phyloP scores from a whole-genome alignment of 2,329 filamentous ascomycete species.

The Sporothrix protearum region DNA sequence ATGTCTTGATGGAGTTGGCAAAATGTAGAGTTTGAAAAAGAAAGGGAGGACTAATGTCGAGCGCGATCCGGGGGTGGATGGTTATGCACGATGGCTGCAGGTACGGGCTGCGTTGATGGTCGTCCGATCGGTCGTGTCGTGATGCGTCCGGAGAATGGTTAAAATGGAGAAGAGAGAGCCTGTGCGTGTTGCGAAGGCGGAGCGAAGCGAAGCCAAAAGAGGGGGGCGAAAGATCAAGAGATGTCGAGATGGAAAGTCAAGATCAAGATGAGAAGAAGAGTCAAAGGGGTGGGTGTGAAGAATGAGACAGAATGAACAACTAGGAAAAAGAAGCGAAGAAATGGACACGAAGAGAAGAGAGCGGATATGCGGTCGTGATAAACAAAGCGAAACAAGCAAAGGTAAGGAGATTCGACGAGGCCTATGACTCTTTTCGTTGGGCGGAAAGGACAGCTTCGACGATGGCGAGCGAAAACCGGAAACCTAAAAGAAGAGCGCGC shows the following conservation, averaged over 20 bases:
- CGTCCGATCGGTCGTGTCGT: conserved; percentile 16
- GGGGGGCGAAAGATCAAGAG: conserved; percentile 15
- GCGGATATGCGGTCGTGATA: conserved; percentile 20
- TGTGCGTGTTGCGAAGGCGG: background rate
- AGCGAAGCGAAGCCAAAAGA: conserved; percentile 12
- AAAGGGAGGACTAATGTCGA: background rate
- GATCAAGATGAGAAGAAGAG: background rate
- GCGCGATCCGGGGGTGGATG: conserved; percentile 2
- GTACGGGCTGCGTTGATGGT: conserved; percentile 26
- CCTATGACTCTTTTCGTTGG: conserved; percentile 27
- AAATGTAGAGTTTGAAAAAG: background rate
- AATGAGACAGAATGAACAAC: conserved; percentile 10
- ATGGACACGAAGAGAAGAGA: conserved; percentile 8
- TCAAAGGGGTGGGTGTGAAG: background rate
- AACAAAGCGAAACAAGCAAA: conserved; percentile 16
- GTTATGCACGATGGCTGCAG: conserved; percentile 29
- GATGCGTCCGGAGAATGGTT: background rate
- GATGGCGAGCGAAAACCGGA: conserved; percentile 20
- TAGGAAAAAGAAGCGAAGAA: background rate
- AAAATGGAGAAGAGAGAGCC: background rate
- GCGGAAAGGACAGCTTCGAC: conserved; percentile 16
- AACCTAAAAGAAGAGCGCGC: conserved; percentile 24
- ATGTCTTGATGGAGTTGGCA: conserved; percentile 17
- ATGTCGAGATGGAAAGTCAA: background rate
- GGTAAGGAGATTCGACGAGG: conserved; percentile 16